Conservation (phyloP, 1,139 yeast species). For the Blastobotrys petasosporus region DNA sequence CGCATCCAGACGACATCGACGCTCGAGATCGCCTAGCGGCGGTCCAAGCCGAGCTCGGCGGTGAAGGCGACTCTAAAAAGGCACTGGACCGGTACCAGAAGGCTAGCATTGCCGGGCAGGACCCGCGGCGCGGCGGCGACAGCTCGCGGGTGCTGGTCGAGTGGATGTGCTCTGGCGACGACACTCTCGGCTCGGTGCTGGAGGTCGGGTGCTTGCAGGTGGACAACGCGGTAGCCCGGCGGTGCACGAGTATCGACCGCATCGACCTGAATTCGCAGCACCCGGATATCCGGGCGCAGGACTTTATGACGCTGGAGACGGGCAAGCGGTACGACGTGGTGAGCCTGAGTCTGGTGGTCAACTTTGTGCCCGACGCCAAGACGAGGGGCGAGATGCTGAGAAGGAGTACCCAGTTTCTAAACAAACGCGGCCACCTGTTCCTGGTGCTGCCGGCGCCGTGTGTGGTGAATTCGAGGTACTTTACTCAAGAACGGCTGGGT, state of each 20-base stretch:
- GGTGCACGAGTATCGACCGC: conserved; percentile 54
- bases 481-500: conserved; percentile 42
- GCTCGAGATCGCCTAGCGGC: conserved; percentile 1
- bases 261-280: conserved; percentile 83
- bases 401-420: conserved; percentile 53
- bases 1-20: neutral
- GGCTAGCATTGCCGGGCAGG: conserved; percentile 88
- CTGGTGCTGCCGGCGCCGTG: conserved; percentile 89
- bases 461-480: conserved; percentile 72
- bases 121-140: conserved; percentile 75
- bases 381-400: conserved; percentile 73
- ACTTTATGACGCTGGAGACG: conserved; percentile 61
- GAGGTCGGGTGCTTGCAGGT: conserved; percentile 82
- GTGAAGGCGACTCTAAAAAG: conserved; percentile 28
- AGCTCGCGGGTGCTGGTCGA: conserved; percentile 68
- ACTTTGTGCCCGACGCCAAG: conserved; percentile 71
- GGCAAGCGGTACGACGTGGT: conserved; percentile 49
- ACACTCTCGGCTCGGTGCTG: conserved; percentile 39
- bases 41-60: conserved; percentile 11
- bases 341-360: conserved; percentile 80
- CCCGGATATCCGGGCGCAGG: conserved; percentile 63
- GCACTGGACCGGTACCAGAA: conserved; percentile 61
- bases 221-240: conserved; percentile 39
- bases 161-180: conserved; percentile 47
- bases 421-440: conserved; percentile 44